phyloP scores from a whole-genome alignment of 2,329 filamentous ascomycete species.

The Fonsecaea monophora region DNA sequence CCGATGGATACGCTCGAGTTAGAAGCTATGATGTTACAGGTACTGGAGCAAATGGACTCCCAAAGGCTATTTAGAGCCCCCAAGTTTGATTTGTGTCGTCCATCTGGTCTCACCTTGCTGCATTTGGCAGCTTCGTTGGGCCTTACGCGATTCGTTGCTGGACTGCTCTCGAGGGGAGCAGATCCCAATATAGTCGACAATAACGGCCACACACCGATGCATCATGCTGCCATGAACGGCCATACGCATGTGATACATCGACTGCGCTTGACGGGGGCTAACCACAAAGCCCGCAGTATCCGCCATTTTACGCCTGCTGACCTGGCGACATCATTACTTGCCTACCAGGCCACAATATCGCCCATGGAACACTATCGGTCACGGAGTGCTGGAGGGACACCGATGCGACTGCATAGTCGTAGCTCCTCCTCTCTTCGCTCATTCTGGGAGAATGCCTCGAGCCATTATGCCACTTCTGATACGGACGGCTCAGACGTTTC shows the following conservation, averaged over 20 bases:
- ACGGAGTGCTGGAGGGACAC: slow-evolving; percentile 66
- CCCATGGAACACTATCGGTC: slow-evolving; percentile 69
- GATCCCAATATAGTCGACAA: slow-evolving; percentile 76
- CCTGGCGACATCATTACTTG: slow-evolving; percentile 69
- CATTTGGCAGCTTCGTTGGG: slow-evolving; percentile 79
- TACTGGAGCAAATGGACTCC: slow-evolving; percentile 76
- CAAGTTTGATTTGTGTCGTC: slow-evolving; percentile 68
- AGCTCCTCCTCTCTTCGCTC: slow-evolving; percentile 72
- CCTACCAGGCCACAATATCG: slow-evolving; percentile 68
- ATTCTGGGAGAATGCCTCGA: slow-evolving; percentile 66
- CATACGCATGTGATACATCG: slow-evolving; percentile 77
- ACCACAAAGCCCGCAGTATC: slow-evolving; percentile 72
- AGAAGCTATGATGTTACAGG: slow-evolving; percentile 72
- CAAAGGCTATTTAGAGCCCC: slow-evolving; percentile 52
- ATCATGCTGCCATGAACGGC: slow-evolving; percentile 78
- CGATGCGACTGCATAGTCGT: slow-evolving; percentile 62
- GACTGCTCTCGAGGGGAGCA: slow-evolving; percentile 77
- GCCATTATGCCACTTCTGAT: slow-evolving; percentile 46
- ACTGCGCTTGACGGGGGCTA: slow-evolving; percentile 74
- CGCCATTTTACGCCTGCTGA: slow-evolving; percentile 75
- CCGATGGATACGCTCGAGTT: slow-evolving; percentile 58
- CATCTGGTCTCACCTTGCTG: slow-evolving; percentile 79
- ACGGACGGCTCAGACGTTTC: slow-evolving; percentile 54
- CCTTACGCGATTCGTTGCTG: slow-evolving; percentile 76
- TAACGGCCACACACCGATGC: slow-evolving; percentile 80